Percentiles rank a stretch among this genome's conserved stretches.
These are phyloP conservation scores for Psilocybe tampanensis DNA, from an alignment of 768 basidiomycete species.

Conservation along the genomic window DNA sequence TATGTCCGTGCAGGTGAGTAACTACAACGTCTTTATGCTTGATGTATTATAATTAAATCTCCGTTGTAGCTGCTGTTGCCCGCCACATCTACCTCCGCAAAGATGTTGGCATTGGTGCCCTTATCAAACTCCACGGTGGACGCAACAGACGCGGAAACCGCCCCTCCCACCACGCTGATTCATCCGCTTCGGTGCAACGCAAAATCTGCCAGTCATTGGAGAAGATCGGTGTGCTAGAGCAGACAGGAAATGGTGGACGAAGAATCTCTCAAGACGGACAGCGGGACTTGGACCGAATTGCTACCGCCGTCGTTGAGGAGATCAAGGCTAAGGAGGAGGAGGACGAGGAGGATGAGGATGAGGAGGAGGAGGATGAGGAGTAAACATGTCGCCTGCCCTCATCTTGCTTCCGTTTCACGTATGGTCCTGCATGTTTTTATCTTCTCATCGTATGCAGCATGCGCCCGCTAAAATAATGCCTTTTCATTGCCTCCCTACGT, in stretches of 20 bases:
- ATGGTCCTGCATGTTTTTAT: constrained; percentile 44
- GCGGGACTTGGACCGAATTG: constrained; percentile 93
- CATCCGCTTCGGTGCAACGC: constrained; percentile 88
- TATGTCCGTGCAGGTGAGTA: constrained; percentile 94
- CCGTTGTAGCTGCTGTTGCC: constrained; percentile 83
- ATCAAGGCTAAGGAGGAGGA: constrained; percentile 74
- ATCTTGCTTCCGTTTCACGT: constrained; percentile 20
- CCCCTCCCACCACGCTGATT: constrained; percentile 90
- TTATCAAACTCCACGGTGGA: constrained; percentile 96
- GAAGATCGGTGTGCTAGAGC: constrained; percentile 98
- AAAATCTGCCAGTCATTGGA: constrained; percentile 96
- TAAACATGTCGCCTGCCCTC: constrained; percentile 28
- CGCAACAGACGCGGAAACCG: constrained; percentile 96
- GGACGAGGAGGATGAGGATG: constrained; percentile 74
- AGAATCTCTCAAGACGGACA: constrained; percentile 97
- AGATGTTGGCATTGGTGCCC: constrained; percentile 88
- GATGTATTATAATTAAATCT: constrained; percentile 5
- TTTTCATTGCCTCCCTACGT: constrained; percentile 8
- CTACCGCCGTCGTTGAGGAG: constrained; percentile 85
- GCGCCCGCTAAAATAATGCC: constrained; percentile 37
- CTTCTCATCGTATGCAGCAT: constrained; percentile 42
- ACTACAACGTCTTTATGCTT: constrained; percentile 2
- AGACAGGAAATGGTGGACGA: constrained; percentile 91
- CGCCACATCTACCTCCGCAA: constrained; percentile 99
- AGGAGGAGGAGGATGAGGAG: constrained; percentile 61